These are phyloP conservation scores for Claviceps lovelessii DNA, from an alignment of 2,329 filamentous ascomycete genomes.

Conservation along the genomic window DNA sequence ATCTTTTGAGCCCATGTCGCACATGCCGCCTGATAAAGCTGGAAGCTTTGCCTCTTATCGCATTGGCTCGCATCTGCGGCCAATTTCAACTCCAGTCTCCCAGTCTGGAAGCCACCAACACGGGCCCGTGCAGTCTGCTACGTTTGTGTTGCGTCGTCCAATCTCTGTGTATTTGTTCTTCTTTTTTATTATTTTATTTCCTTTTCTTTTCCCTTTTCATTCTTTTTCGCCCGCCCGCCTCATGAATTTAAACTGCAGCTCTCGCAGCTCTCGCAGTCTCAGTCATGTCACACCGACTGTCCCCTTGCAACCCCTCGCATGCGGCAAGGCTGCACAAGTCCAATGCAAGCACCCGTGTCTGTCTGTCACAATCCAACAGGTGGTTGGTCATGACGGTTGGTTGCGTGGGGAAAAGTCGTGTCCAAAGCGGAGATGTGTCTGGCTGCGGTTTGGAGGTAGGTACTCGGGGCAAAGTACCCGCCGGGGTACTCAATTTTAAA, in stretches of 20 bases:
- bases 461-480: too few species aligned
- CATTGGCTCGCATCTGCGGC: not conserved
- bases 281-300: not conserved
- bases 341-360: not conserved
- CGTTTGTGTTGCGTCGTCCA: not conserved
- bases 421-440: not conserved
- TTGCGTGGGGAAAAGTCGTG: not conserved
- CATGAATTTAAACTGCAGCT: not conserved
- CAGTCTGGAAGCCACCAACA: not conserved
- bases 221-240: not conserved
- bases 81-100: not conserved
- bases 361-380: not conserved
- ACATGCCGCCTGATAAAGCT: not conserved
- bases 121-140: not conserved
- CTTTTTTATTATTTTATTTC: too few species aligned
- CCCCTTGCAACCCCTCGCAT: not conserved
- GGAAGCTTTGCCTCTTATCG: not conserved
- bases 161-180: too few species aligned
- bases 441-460: not conserved
- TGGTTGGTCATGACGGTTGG: not conserved
- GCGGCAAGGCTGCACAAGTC: not conserved
- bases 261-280: not conserved
- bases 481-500: too few species aligned
- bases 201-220: too few species aligned
- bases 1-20: not conserved